Base-by-base conservation (phyloP, 192 early-diverging fungal genomes). In the Mortierella hygrophila region DNA sequence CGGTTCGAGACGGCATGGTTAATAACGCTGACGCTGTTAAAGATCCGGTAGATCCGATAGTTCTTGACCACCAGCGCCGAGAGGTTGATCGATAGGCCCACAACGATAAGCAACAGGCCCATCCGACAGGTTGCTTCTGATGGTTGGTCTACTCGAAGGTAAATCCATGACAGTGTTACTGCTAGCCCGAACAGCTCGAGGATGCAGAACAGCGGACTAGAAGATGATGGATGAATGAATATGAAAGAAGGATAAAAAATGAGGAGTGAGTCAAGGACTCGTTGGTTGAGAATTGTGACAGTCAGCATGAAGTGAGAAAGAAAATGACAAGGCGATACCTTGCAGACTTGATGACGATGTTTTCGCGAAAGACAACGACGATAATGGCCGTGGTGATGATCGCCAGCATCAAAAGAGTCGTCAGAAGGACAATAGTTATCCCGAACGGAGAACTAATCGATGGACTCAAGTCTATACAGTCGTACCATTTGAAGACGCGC, bases 341-440 rank as follows among this genome's bases (percentile, higher is more conserved):
- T 32, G 82, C 82, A 41, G 82, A 84, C 40, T 85, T 80, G 41
- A 85, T 72, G 29, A 80, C 79, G 44, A 85, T 85, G 40, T 80
- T 80, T 10, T 85, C 78, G 1, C 78, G 65, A 49, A 72, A 72
- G 11, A 70, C 13, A 38, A 85, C 2, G 10, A 85, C 83, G 76
- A 85, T 35, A 4, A 54, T 20, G 4, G 41, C 74, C n/a, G 83
- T 85, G 8, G 10, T 15, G 21, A 79, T 0, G 15, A 80, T 73
- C 2, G 54, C 40, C 1, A 76, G n/a, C 68, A 72, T 47, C 49
- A 85, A 52, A 0, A 79, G 15, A 15, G 68, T 26, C 1, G 77
- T 42, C 21, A 85, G 29, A 32, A 80, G 37, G n/a, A 74, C 76
- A 68, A 85, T 76, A 0, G 38, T 15, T 7, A 85, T 26, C 11